Evolutionary conservation across 768 basidiomycete genomes (phyloP).

Genomic region (Macrolepiota albuminosa): DNA sequence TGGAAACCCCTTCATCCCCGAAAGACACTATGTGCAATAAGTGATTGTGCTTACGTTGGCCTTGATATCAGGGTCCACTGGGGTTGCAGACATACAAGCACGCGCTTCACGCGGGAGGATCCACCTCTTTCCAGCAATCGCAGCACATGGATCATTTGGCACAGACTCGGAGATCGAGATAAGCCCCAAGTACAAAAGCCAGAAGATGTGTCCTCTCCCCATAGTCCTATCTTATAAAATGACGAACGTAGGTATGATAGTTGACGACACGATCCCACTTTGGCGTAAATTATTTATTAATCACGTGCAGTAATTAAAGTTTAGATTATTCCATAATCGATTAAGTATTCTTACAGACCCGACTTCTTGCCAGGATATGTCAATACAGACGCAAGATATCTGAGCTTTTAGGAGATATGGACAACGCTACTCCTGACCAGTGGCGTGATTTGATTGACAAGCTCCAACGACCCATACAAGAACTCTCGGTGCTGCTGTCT

Average conservation of each 20-base stretch:
- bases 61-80: slow-evolving; percentile 41
- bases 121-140: slow-evolving; percentile 52
- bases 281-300: no score
- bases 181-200: neutral
- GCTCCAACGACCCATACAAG: slow-evolving; percentile 42
- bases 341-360: neutral
- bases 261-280: neutral
- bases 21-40: neutral
- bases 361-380: neutral
- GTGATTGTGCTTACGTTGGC: slow-evolving; percentile 41
- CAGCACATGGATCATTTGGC: slow-evolving; percentile 42
- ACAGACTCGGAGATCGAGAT: neutral
- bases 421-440: slow-evolving; percentile 12
- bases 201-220: neutral
- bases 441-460: slow-evolving; percentile 37
- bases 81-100: slow-evolving; percentile 45
- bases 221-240: neutral
- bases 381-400: neutral
- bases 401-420: slow-evolving; percentile 1
- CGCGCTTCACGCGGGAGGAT: slow-evolving; percentile 45
- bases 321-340: no score
- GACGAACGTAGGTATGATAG: no score
- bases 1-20: slow-evolving; percentile 13
- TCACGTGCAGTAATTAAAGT: no score
- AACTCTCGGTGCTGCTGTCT: slow-evolving; percentile 45